phyloP scores from a whole-genome alignment of 352 stramenopile genomes.

The Globisporangium emineosum region DNA sequence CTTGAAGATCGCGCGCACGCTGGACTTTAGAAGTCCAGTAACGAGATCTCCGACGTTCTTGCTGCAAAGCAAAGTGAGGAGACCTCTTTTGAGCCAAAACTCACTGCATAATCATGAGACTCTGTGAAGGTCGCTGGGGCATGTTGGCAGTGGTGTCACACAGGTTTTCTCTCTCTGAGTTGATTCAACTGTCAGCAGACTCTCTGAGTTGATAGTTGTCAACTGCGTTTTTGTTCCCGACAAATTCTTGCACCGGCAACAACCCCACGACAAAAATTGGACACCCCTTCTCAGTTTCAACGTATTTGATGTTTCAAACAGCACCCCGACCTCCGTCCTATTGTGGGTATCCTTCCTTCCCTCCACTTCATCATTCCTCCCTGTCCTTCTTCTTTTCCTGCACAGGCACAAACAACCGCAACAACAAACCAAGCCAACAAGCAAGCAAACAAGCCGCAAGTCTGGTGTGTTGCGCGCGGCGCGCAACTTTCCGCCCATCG shows the following conservation, averaged over 20 bases:
- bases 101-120: neutral
- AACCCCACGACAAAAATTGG: constrained; percentile 1
- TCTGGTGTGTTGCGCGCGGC: neutral
- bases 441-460: neutral
- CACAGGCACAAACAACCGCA: no score
- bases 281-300: neutral
- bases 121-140: neutral
- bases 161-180: neutral
- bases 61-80: neutral
- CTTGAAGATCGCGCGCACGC: neutral
- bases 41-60: neutral
- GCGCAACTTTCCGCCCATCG: constrained; percentile 9
- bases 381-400: constrained; percentile 3
- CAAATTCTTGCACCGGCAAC: constrained; percentile 5
- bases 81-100: no score
- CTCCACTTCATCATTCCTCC: constrained; percentile 1
- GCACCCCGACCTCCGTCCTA: neutral
- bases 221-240: constrained; percentile 10
- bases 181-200: neutral
- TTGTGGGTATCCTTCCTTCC: constrained; percentile 8
- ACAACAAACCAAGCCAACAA: neutral
- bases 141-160: neutral
- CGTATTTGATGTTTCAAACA: neutral
- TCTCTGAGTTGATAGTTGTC: neutral
- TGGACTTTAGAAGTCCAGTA: neutral